phyloP scores from a whole-genome alignment of 805 yeast genomes.

The Yamadazyma insecticola region DNA sequence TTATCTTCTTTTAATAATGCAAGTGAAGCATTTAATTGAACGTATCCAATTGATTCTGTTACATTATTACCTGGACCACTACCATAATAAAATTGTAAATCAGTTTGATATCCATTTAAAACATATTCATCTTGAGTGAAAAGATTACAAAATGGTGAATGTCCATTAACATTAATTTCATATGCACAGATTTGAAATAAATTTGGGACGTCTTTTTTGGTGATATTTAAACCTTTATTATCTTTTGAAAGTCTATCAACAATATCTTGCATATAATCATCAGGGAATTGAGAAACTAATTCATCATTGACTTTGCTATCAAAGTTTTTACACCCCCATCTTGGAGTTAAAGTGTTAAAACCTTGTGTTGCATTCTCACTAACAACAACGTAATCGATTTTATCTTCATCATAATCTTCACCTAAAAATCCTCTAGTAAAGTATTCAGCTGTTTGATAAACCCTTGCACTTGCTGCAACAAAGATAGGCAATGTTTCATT shows the following conservation, averaged over 20 bases:
- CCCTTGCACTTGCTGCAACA: conserved; percentile 51
- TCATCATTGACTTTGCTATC: conserved; percentile 23
- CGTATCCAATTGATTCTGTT: conserved; percentile 57
- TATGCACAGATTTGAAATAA: conserved; percentile 67
- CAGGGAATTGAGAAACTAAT: conserved; percentile 23
- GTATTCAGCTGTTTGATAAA: conserved; percentile 48
- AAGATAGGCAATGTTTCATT: conserved; percentile 44
- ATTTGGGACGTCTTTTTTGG: conserved; percentile 46
- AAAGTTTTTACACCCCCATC: conserved; percentile 38
- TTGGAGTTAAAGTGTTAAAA: conserved; percentile 57
- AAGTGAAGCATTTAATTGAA: conserved; percentile 46
- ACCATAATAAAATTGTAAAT: conserved; percentile 55
- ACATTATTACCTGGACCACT: conserved; percentile 61
- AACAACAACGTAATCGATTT: conserved; percentile 32
- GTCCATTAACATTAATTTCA: conserved; percentile 67
- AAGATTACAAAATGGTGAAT: conserved; percentile 61
- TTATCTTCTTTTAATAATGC: conserved; percentile 40
- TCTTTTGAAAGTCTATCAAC: conserved; percentile 51
- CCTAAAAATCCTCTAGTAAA: conserved; percentile 61
- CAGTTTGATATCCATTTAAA: conserved; percentile 55
- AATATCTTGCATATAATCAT: conserved; percentile 46
- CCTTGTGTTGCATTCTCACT: conserved; percentile 48
- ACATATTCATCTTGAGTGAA: conserved; percentile 68
- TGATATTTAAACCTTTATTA: conserved; percentile 52
- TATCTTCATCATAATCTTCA: conserved; percentile 28